Base-by-base conservation (phyloP, 441 rosid species). In the Geranium incanum region DNA sequence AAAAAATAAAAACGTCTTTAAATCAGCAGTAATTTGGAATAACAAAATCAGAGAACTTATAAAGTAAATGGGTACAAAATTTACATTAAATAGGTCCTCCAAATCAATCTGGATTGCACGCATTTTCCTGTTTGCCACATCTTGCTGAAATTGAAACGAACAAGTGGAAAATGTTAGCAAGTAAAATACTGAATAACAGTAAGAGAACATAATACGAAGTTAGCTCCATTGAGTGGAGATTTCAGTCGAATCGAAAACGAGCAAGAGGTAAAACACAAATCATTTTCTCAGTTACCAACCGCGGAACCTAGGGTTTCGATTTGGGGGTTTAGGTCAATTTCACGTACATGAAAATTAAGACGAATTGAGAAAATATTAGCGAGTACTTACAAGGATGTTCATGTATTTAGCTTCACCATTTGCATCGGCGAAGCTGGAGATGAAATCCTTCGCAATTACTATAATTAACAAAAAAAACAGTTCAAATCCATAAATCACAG, bases 31-130 rank as follows among this genome's bases (percentile, higher is more conserved):
- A 18, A 60, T 19, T 6, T 60, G 36, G 12, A 60, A 18, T 19
- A 36, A 33, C 45, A 38, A 52, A n/a, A 55, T 0, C 6, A 3
- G 16, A 39, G 0, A 0, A 67, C 6, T 0, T 12, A 68, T 67
- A 23, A 18, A 6, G 48, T 0, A 43, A 8, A 55, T 1, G 13
- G 45, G 21, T 2, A 67, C 6, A 55, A 4, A 37, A 57, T 28
- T 85, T 84, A 95, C 99, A 75, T 88, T 91, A 70, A 83, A 74
- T 19, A 93, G 74, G 81, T 95, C 99, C 69, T 86, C 92, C 5
- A 95, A 88, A 55, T 91, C 96, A 69, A 95, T 81, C 79, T 91
- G 92, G 50, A 95, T 78, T 1, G 97, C 87, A n/a, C 93, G 93
- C 75, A 73, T 76, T 86, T 85, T 93, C 48, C 85, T 86, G 70